Percentiles rank a stretch among this genome's conserved stretches.
phyloP scores from a whole-genome alignment of 2,329 filamentous ascomycete species.

The Alternaria atra region DNA sequence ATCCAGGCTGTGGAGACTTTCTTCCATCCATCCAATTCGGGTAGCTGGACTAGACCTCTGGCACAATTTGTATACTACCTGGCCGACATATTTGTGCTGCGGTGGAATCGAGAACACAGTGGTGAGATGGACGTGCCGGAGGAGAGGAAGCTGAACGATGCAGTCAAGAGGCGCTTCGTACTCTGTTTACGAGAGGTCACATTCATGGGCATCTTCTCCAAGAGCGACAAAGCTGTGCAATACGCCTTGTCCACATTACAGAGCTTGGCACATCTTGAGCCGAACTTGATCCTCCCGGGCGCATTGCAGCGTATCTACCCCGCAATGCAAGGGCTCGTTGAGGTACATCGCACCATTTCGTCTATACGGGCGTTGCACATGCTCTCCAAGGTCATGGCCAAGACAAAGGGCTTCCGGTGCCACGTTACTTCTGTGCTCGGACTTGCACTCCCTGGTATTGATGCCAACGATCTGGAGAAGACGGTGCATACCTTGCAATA shows the following conservation, averaged over 20 bases:
- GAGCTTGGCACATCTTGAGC: conserved; percentile 88
- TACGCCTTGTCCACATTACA: conserved; percentile 92
- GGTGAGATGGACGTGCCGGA: conserved; percentile 88
- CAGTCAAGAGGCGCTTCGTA: conserved; percentile 89
- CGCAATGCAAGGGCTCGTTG: conserved; percentile 93
- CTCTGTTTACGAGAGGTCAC: conserved; percentile 88
- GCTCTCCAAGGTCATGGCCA: conserved; percentile 88
- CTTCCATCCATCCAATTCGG: conserved; percentile 97
- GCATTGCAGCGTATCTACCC: conserved; percentile 96
- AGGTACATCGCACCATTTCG: conserved; percentile 95
- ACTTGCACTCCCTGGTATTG: conserved; percentile 90
- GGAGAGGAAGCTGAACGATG: conserved; percentile 79
- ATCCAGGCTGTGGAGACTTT: conserved; percentile 97
- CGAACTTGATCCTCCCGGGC: conserved; percentile 88
- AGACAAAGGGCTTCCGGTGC: conserved; percentile 94
- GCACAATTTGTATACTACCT: conserved; percentile 92
- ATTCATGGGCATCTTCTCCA: conserved; percentile 98
- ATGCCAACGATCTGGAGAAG: conserved; percentile 97
- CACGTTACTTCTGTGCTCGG: conserved; percentile 95
- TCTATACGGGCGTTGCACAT: conserved; percentile 92
- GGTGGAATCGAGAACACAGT: conserved; percentile 94
- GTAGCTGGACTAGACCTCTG: conserved; percentile 87
- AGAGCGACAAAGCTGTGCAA: conserved; percentile 89
- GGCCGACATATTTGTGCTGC: conserved; percentile 94
- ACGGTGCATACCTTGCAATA: conserved; percentile 94